phyloP scores from a whole-genome alignment of 441 rosid species.

The Gossypium lobatum region DNA sequence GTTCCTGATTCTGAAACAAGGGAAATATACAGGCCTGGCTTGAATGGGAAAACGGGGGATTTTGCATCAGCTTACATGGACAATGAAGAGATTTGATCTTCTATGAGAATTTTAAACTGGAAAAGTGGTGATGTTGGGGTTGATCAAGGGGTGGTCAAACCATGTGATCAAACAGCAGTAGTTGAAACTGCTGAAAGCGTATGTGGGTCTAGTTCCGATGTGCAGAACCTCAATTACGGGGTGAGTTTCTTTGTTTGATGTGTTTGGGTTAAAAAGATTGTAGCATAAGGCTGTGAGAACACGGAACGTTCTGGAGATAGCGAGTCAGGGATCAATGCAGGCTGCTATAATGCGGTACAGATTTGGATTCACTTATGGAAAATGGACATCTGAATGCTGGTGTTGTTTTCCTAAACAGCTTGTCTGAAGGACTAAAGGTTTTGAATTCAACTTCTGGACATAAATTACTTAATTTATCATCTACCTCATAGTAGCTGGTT shows the following conservation, averaged over 20 bases:
- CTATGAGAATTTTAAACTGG: slow-evolving; percentile 21
- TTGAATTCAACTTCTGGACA: slow-evolving; percentile 21
- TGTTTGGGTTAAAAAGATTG: slow-evolving; percentile 31
- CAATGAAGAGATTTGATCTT: slow-evolving; percentile 22
- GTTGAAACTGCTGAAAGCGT: slow-evolving; percentile 32
- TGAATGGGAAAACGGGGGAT: slow-evolving; percentile 22
- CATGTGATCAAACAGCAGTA: slow-evolving; percentile 27
- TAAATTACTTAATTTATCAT: background rate
- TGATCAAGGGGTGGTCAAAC: slow-evolving; percentile 33
- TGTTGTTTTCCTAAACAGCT: slow-evolving; percentile 30
- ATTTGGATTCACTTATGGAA: slow-evolving; percentile 30
- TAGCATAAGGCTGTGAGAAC: slow-evolving; percentile 25
- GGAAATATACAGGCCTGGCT: slow-evolving; percentile 18
- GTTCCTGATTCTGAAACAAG: slow-evolving; percentile 24
- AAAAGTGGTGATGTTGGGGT: slow-evolving; percentile 30
- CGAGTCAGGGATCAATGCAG: slow-evolving; percentile 46
- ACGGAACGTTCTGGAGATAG: slow-evolving; percentile 31
- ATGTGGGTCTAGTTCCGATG: slow-evolving; percentile 29
- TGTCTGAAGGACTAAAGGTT: slow-evolving; percentile 56
- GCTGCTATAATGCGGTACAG: slow-evolving; percentile 29
- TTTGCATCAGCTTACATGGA: slow-evolving; percentile 26
- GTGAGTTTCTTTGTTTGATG: slow-evolving; percentile 48
- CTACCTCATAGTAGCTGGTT: background rate
- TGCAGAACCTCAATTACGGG: slow-evolving; percentile 41
- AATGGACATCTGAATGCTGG: slow-evolving; percentile 29